A percentile compares a stretch with the other conserved stretches of the same genome.
These are phyloP conservation scores for Diplotaxis tenuifolia DNA, from an alignment of 345 rosid genomes.

Conservation along the genomic window DNA sequence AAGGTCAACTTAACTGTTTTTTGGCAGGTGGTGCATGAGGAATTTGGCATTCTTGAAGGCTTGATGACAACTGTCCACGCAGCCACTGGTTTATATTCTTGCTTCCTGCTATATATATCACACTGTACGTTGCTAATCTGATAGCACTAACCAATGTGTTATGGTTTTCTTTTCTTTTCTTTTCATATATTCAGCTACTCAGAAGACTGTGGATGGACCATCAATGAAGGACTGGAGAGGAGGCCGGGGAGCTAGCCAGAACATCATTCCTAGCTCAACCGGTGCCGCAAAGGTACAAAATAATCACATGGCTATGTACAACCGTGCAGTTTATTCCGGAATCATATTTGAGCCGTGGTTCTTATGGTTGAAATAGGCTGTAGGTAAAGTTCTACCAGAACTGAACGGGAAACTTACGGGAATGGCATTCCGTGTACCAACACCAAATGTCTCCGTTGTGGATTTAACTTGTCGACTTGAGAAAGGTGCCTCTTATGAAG, in stretches of 20 bases:
- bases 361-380: conserved; percentile 55
- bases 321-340: not conserved
- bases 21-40: conserved; percentile 90
- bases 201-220: conserved; percentile 98
- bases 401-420: conserved; percentile 98
- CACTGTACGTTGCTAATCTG: conserved; percentile 1
- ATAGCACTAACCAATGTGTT: conserved; percentile 6
- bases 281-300: conserved; percentile 92
- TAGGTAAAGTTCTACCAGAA: conserved; percentile 97
- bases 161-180: conserved; percentile 16
- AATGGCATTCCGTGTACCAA: conserved; percentile 99
- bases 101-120: not conserved
- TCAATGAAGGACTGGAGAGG: conserved; percentile 99
- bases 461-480: conserved; percentile 95
- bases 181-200: conserved; percentile 86
- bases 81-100: conserved; percentile 67
- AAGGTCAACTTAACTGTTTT: not conserved
- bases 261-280: conserved; percentile 98
- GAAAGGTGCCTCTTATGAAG: conserved; percentile 89
- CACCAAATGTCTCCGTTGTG: conserved; percentile 94
- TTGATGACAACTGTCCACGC: conserved; percentile 99
- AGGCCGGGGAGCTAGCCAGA: conserved; percentile 95
- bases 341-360: conserved; percentile 2
- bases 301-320: not conserved
- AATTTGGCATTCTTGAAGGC: conserved; percentile 93